Percentiles rank a stretch among this genome's conserved stretches.
These are phyloP conservation scores for Ochetophila trinervis DNA, from an alignment of 306 rosid species.

Conservation along the genomic window DNA sequence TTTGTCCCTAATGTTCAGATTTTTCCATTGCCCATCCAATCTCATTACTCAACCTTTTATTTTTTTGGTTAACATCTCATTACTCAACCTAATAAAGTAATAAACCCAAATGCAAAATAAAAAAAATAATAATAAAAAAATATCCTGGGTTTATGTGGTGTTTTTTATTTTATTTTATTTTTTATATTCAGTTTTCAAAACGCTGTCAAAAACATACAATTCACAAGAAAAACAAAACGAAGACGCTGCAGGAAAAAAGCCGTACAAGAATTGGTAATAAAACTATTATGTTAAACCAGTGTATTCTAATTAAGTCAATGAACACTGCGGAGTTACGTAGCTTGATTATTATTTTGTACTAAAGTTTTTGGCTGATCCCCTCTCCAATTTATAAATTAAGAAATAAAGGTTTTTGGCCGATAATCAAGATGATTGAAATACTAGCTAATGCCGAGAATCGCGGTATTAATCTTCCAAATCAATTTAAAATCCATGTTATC, in stretches of 20 bases:
- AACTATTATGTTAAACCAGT: too few species aligned
- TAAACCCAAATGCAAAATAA: background rate
- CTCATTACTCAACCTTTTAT: background rate
- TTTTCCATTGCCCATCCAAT: background rate
- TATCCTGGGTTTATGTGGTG: too few species aligned
- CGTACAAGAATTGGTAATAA: background rate
- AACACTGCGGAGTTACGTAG: background rate
- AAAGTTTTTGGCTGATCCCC: conserved; percentile 10
- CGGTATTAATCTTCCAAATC: conserved; percentile 37
- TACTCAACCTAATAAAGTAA: too few species aligned
- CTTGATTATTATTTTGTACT: conserved; percentile 7
- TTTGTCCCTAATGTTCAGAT: background rate
- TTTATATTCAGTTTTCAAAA: too few species aligned
- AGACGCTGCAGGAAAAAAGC: background rate
- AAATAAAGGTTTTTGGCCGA: conserved; percentile 8
- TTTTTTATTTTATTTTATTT: too few species aligned
- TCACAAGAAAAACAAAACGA: too few species aligned
- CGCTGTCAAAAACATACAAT: too few species aligned
- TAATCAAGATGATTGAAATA: conserved; percentile 38
- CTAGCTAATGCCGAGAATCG: conserved; percentile 62
- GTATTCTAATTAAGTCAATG: conserved; percentile 7
- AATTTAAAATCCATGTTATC: conserved; percentile 38
- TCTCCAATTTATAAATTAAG: too few species aligned
- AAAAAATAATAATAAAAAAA: background rate
- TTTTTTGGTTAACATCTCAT: too few species aligned